Conservation (phyloP, 345 rosid species). For the Bretschneidera sinensis region DNA sequence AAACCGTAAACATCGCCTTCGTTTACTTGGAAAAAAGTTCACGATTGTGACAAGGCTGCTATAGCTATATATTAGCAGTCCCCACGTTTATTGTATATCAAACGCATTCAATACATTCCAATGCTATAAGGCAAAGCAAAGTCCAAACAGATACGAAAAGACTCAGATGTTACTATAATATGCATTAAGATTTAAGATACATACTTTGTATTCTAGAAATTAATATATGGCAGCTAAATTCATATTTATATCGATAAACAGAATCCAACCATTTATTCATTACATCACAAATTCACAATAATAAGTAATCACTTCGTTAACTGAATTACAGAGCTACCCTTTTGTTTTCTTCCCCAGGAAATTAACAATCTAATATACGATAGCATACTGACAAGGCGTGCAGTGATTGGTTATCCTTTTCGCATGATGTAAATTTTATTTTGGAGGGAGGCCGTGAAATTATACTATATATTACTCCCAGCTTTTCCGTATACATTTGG, state of each 20-base stretch:
- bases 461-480: neutral
- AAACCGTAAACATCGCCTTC: neutral
- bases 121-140: neutral
- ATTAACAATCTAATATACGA: too few relatives aligned
- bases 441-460: neutral
- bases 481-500: constrained; percentile 1
- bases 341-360: too few relatives aligned
- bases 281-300: neutral
- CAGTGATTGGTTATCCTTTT: too few relatives aligned
- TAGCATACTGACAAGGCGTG: neutral
- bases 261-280: neutral
- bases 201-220: too few relatives aligned
- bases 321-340: too few relatives aligned
- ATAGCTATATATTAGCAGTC: neutral
- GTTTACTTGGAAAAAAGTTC: neutral
- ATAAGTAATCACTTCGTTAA: too few relatives aligned
- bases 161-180: too few relatives aligned
- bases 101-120: neutral
- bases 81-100: constrained; percentile 5
- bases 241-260: neutral
- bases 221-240: too few relatives aligned
- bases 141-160: neutral
- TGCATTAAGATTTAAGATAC: too few relatives aligned
- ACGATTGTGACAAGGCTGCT: constrained; percentile 3
- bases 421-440: neutral